phyloP scores from a whole-genome alignment of 176 grass and related monocot genomes.

The Dendrocalamus sinicus region DNA sequence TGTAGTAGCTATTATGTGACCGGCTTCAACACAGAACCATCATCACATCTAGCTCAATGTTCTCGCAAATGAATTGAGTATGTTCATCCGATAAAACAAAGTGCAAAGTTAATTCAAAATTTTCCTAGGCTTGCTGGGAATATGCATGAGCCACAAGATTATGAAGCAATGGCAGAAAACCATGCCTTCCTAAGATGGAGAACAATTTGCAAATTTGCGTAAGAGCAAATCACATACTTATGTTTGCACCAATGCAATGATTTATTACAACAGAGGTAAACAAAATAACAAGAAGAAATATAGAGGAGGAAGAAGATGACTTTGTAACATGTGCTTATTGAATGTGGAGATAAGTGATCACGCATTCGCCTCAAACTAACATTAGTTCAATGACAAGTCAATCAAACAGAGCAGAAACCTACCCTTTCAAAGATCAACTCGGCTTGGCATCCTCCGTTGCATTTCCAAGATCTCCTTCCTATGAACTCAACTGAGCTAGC shows the following conservation, averaged over 20 bases:
- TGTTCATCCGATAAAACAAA: constrained; percentile 31
- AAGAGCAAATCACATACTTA: not conserved
- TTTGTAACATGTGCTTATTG: not conserved
- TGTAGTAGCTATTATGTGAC: constrained; percentile 69
- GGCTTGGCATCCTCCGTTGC: constrained; percentile 67
- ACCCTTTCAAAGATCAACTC: constrained; percentile 72
- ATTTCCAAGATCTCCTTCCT: constrained; percentile 79
- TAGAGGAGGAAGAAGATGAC: not conserved
- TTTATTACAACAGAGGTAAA: constrained; percentile 5
- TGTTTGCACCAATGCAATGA: not conserved
- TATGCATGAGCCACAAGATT: not conserved
- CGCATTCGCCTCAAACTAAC: not conserved
- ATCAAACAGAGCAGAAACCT: constrained; percentile 40
- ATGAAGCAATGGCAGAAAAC: constrained; percentile 23
- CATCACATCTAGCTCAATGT: constrained; percentile 60
- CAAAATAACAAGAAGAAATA: not conserved
- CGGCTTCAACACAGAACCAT: constrained; percentile 64
- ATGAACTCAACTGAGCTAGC: constrained; percentile 69
- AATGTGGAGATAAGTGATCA: constrained; percentile 1
- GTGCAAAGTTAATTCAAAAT: not conserved
- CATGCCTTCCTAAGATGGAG: not conserved
- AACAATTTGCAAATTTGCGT: constrained; percentile 18
- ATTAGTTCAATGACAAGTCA: constrained; percentile 19
- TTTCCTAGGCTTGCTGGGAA: not conserved
- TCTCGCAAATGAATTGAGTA: constrained; percentile 53